Conservation (phyloP, 1,284 basidiomycete genomes). For the Tremellales sp. region DNA sequence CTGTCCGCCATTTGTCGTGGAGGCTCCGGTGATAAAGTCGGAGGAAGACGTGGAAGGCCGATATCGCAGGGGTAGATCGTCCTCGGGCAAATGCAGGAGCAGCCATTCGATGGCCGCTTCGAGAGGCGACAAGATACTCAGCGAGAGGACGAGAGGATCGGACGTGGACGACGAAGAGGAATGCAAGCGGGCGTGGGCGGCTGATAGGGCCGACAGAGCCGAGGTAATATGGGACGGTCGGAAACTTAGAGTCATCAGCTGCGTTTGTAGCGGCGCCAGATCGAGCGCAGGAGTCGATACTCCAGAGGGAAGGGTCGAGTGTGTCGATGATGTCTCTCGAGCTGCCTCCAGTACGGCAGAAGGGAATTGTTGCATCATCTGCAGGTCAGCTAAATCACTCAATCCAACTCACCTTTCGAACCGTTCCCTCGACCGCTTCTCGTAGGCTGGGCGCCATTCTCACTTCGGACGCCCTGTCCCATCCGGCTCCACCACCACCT, state of each 20-base stretch:
- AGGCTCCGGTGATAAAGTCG: constrained; percentile 56
- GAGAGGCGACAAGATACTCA: constrained; percentile 54
- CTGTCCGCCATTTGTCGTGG: constrained; percentile 52
- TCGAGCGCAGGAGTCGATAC: constrained; percentile 34
- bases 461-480: constrained; percentile 71
- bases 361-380: constrained; percentile 50
- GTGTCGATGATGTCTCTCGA: constrained; percentile 33
- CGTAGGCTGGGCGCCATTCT: constrained; percentile 74
- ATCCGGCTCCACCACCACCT: constrained; percentile 52
- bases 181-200: constrained; percentile 40
- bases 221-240: constrained; percentile 48
- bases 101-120: constrained; percentile 53
- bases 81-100: constrained; percentile 54
- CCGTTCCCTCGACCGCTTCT: constrained; percentile 73
- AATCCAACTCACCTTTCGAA: constrained; percentile 63
- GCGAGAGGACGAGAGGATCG: constrained; percentile 48
- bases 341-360: constrained; percentile 47
- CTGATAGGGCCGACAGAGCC: constrained; percentile 38
- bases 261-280: constrained; percentile 25
- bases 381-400: neutral
- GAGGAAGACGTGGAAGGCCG: constrained; percentile 64
- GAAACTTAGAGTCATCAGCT: constrained; percentile 50
- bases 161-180: constrained; percentile 28
- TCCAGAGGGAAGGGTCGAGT: constrained; percentile 29
- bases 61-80: constrained; percentile 57